Evolutionary conservation across 2,329 filamentous ascomycete genomes (phyloP).

Genomic region (Penicillium hordei): DNA sequence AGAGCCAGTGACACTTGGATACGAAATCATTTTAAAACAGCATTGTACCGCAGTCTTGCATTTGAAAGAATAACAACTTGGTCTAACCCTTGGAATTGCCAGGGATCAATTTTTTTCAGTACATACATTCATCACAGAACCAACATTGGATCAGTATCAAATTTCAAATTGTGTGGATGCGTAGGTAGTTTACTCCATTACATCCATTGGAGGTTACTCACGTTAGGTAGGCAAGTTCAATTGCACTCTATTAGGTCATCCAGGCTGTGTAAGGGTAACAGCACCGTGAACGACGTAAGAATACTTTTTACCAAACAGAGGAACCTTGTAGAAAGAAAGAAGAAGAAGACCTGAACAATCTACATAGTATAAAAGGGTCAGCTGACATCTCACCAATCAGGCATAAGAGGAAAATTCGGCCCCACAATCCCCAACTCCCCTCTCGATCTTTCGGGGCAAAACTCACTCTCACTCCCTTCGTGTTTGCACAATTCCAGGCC

Average conservation of each 20-base stretch:
- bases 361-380: neutral
- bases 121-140: neutral
- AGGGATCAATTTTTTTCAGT: neutral
- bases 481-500: neutral
- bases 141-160: neutral
- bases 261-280: no score
- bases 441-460: no score
- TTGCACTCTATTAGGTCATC: no score
- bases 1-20: no score
- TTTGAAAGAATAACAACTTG: neutral
- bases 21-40: neutral
- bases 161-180: neutral
- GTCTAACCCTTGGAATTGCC: neutral
- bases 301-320: neutral
- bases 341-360: neutral
- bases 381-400: neutral
- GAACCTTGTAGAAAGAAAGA: neutral
- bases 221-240: no score
- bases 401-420: neutral
- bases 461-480: no score
- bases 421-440: neutral
- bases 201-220: no score
- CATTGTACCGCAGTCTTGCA: neutral
- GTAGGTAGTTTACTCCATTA: no score
- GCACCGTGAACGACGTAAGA: no score